Conservation (phyloP, 495 filamentous ascomycete genomes). For the Pyrenopolyporus hunteri region DNA sequence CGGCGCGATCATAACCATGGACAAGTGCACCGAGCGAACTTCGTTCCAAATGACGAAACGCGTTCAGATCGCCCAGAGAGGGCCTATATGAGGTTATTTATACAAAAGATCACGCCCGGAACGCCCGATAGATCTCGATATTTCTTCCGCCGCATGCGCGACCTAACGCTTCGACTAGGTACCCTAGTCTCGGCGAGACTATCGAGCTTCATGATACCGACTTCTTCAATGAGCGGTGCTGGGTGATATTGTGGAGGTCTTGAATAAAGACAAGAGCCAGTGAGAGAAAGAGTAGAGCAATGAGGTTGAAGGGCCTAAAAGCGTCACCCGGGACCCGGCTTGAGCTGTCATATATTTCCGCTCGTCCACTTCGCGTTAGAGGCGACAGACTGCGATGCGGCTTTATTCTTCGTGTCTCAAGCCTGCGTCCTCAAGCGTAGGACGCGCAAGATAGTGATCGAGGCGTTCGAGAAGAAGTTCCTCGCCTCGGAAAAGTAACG, state of each 20-base stretch:
- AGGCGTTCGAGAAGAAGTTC: conserved; percentile 35
- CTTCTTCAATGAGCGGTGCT: conserved; percentile 9
- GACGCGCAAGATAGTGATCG: conserved; percentile 32
- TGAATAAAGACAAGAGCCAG: conserved; percentile 18
- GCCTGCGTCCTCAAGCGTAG: conserved; percentile 24
- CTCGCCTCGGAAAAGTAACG: conserved; percentile 27
- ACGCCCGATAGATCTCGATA: conserved; percentile 31
- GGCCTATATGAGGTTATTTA: no score
- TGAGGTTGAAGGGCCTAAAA: neutral
- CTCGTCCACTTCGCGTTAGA: conserved; percentile 9
- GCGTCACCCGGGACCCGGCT: conserved; percentile 30
- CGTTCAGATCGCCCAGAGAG: no score
- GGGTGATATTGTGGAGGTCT: conserved; percentile 30
- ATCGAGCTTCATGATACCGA: conserved; percentile 30
- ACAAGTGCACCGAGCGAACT: no score
- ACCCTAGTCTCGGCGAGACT: conserved; percentile 31
- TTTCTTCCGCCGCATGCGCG: conserved; percentile 39
- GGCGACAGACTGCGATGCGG: conserved; percentile 28
- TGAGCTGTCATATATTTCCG: conserved; percentile 37
- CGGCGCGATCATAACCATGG: no score
- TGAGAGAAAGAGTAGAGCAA: conserved; percentile 18
- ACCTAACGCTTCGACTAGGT: conserved; percentile 23
- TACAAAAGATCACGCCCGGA: no score
- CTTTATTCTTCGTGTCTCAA: conserved; percentile 36
- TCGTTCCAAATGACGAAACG: no score